Conservation (phyloP, 345 rosid genomes). For the Linum usitatissimum region DNA sequence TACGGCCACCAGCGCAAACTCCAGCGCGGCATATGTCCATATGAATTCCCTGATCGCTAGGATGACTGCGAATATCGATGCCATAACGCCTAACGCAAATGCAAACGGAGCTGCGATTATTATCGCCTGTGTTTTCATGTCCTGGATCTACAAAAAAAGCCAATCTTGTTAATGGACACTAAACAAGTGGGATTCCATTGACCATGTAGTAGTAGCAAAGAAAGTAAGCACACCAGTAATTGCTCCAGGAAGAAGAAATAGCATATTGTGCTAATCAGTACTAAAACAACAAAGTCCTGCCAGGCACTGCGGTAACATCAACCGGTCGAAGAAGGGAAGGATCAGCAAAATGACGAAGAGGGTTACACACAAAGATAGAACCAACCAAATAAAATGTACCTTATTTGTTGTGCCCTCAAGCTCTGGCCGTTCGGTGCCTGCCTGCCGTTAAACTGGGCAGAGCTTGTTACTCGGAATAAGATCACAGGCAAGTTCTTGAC, state of each 20-base stretch:
- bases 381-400: conserved; percentile 24
- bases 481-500: conserved; percentile 85
- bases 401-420: conserved; percentile 32
- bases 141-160: conserved; percentile 37
- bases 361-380: too few relatives aligned
- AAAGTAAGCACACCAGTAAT: conserved; percentile 47
- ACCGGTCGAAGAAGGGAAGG: conserved; percentile 6
- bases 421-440: conserved; percentile 39
- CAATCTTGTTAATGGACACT: background rate
- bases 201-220: conserved; percentile 5
- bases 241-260: conserved; percentile 98
- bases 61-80: conserved; percentile 59
- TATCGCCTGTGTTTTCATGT: conserved; percentile 58
- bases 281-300: conserved; percentile 91
- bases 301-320: conserved; percentile 55
- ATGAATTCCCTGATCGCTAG: conserved; percentile 68
- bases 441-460: conserved; percentile 36
- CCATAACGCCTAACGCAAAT: conserved; percentile 53
- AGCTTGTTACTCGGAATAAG: conserved; percentile 48
- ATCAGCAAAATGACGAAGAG: background rate
- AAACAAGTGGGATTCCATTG: background rate
- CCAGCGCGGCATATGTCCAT: conserved; percentile 90
- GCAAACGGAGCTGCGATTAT: conserved; percentile 78
- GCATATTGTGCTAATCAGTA: conserved; percentile 74
- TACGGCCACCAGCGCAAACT: conserved; percentile 70